These are phyloP conservation scores for Aegilops sharonensis DNA, from an alignment of 176 grass and related monocot species.

Conservation along the genomic window DNA sequence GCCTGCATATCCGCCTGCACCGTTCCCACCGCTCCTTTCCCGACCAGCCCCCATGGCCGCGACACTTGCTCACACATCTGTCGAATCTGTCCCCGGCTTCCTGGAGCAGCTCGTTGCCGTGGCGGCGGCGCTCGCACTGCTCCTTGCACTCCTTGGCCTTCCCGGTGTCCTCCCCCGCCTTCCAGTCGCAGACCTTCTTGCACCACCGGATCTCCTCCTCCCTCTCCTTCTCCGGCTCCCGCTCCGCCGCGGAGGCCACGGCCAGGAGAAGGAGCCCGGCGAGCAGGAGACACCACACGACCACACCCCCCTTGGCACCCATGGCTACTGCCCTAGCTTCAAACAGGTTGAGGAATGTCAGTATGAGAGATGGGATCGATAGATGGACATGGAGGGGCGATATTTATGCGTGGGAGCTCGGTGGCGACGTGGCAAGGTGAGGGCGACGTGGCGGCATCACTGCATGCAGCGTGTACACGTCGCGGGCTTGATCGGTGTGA, in stretches of 20 bases:
- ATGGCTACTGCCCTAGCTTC: neutral
- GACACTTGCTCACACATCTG: neutral
- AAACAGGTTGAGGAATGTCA: neutral
- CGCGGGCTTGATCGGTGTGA: neutral
- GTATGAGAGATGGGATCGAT: neutral
- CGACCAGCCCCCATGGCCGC: neutral
- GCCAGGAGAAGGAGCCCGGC: neutral
- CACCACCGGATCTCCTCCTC: conserved; percentile 6
- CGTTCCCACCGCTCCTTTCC: too few relatives aligned
- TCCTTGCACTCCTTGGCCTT: conserved; percentile 12
- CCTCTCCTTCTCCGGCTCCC: neutral
- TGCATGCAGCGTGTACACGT: conserved; percentile 30
- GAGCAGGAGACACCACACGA: conserved; percentile 10
- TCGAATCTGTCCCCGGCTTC: neutral
- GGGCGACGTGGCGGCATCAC: neutral
- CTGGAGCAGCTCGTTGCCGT: neutral
- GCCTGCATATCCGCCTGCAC: too few relatives aligned
- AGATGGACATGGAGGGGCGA: neutral
- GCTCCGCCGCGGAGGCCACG: neutral
- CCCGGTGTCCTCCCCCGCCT: neutral
- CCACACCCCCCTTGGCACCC: neutral
- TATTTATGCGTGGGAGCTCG: conserved; percentile 9
- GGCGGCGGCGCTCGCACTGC: neutral
- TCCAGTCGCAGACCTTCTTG: conserved; percentile 30
- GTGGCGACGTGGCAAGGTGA: conserved; percentile 7